phyloP scores from a whole-genome alignment of 2,329 filamentous ascomycete species.

The Plenodomus biglobosus region DNA sequence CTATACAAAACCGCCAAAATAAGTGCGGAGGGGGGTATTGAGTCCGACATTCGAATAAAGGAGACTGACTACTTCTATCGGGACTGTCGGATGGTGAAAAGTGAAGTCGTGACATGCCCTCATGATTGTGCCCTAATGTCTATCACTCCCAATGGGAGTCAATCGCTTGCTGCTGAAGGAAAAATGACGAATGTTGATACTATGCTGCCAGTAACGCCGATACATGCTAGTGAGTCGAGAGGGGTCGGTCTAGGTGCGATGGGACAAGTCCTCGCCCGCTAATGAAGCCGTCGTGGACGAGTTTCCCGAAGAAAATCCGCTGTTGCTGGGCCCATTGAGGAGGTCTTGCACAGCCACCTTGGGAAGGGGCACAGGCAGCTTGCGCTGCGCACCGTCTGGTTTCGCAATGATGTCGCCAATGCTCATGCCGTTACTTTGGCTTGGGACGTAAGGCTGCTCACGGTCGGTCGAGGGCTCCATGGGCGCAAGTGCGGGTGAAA shows the following conservation, averaged over 20 bases:
- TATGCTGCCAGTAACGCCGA: conserved; percentile 41
- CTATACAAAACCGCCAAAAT: conserved; percentile 40
- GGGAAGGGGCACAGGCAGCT: conserved; percentile 86
- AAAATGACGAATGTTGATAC: conserved; percentile 25
- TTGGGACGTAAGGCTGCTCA: conserved; percentile 61
- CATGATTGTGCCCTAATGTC: conserved; percentile 27
- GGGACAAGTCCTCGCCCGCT: conserved; percentile 57
- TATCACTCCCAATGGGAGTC: conserved; percentile 24
- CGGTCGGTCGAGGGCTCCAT: conserved; percentile 68
- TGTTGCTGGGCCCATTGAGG: conserved; percentile 59
- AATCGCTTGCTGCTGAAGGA: conserved; percentile 42
- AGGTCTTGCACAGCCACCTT: conserved; percentile 88
- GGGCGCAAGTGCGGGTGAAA: conserved; percentile 65
- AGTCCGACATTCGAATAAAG: conserved; percentile 34
- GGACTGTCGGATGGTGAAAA: conserved; percentile 15
- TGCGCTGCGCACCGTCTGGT: conserved; percentile 82
- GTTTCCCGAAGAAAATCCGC: conserved; percentile 71
- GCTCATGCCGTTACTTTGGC: conserved; percentile 66
- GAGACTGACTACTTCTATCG: conserved; percentile 26
- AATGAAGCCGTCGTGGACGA: conserved; percentile 78
- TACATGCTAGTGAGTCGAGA: conserved; percentile 25
- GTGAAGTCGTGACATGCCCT: conserved; percentile 36
- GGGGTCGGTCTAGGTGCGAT: conserved; percentile 34
- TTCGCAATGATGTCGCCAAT: conserved; percentile 92
- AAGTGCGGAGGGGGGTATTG: conserved; percentile 38